Conservation (phyloP, 2,329 filamentous ascomycete genomes). For the Xylaria hypoxylon region DNA sequence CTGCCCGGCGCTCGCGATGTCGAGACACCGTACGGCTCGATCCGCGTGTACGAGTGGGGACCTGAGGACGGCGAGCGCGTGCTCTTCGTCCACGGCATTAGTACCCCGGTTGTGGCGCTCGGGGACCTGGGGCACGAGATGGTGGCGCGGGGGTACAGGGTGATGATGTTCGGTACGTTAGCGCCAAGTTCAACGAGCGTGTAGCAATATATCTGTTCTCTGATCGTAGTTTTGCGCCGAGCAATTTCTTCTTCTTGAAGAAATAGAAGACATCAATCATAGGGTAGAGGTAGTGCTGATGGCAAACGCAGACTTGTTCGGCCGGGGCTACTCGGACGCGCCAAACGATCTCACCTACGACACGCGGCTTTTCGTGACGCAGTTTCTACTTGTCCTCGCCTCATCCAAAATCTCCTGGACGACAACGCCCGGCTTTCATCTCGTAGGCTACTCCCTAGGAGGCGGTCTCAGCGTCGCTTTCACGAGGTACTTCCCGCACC, state of each 20-base stretch:
- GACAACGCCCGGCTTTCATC: conserved; percentile 66
- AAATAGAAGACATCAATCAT: not conserved
- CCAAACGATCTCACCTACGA: conserved; percentile 72
- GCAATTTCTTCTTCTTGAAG: not conserved
- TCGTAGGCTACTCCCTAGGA: conserved; percentile 84
- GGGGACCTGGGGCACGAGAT: conserved; percentile 74
- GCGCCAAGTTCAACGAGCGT: not conserved
- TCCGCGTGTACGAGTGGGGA: conserved; percentile 85
- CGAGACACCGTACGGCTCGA: conserved; percentile 74
- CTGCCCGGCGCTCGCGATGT: conserved; percentile 78
- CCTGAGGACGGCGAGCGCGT: conserved; percentile 77
- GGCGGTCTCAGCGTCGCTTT: conserved; percentile 80
- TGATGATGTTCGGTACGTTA: conserved; percentile 78
- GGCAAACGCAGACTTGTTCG: conserved; percentile 70
- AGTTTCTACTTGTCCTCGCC: conserved; percentile 73
- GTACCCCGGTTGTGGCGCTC: conserved; percentile 78
- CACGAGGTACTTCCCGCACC: conserved; percentile 73
- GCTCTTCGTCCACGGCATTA: conserved; percentile 83
- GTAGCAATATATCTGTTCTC: too few species aligned
- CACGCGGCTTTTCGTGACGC: conserved; percentile 71
- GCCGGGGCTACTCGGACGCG: conserved; percentile 80
- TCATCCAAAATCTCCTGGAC: conserved; percentile 71
- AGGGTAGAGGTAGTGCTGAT: not conserved
- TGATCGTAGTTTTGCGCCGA: too few species aligned
- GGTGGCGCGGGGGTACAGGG: conserved; percentile 74